These are phyloP conservation scores for Coelastrella sp. DNA, from an alignment of 139 green algal species.

Conservation along the genomic window DNA sequence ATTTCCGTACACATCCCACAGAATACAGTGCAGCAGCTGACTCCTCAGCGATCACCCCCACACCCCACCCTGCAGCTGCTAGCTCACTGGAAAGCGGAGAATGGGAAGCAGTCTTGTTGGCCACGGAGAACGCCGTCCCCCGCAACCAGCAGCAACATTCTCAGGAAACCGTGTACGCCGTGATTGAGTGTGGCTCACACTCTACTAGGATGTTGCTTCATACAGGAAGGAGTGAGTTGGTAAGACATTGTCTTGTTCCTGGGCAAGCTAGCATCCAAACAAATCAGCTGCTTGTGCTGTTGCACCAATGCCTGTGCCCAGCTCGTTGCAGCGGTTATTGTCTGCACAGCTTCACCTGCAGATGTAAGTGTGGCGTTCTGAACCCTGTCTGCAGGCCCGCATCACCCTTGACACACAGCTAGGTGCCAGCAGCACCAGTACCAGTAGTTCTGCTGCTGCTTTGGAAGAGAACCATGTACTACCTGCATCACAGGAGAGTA, in stretches of 20 bases:
- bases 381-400: background rate
- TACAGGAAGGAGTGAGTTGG: background rate
- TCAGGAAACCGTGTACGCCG: background rate
- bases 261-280: background rate
- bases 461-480: no score
- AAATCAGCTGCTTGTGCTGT: no score
- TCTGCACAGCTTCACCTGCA: no score
- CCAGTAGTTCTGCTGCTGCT: background rate
- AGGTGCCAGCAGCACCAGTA: background rate
- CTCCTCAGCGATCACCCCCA: background rate
- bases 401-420: constrained; percentile 15
- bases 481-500: no score
- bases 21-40: no score
- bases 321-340: no score
- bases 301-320: no score
- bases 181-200: constrained; percentile 31
- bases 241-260: background rate
- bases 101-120: constrained; percentile 12
- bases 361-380: no score
- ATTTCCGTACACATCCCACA: no score
- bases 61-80: constrained; percentile 18
- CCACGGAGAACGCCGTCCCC: background rate
- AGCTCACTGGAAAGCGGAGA: background rate
- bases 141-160: background rate
- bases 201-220: constrained; percentile 23